phyloP scores from a whole-genome alignment of 2,329 filamentous ascomycete species.

The Domatiomyces globalis region DNA sequence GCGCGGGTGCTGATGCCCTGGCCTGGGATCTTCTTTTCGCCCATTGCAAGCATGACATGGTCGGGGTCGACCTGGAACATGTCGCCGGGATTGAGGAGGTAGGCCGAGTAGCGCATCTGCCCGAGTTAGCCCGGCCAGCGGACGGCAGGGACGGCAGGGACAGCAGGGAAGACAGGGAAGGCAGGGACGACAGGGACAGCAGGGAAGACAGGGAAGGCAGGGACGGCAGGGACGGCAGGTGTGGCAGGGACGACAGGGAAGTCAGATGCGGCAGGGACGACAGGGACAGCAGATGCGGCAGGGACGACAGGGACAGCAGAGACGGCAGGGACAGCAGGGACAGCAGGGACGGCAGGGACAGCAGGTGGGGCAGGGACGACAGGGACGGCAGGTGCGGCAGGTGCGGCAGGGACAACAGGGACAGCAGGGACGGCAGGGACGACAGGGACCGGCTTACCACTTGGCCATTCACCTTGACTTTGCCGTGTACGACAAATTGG shows the following conservation, averaged over 20 bases:
- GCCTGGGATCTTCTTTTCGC: constrained; percentile 44
- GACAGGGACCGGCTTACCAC: constrained; percentile 45
- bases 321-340: background rate
- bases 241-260: background rate
- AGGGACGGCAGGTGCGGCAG: background rate
- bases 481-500: constrained; percentile 85
- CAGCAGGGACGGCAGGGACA: background rate
- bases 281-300: background rate
- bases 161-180: background rate
- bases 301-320: background rate
- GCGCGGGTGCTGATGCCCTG: constrained; percentile 31
- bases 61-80: constrained; percentile 94
- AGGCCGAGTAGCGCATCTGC: constrained; percentile 87
- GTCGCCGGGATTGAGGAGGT: constrained; percentile 90
- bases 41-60: constrained; percentile 76
- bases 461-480: constrained; percentile 91
- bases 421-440: too few species aligned
- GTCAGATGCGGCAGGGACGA: background rate
- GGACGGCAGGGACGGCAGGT: background rate
- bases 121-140: constrained; percentile 6
- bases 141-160: background rate
- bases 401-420: too few species aligned
- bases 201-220: background rate
- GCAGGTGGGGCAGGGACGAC: too few species aligned
- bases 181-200: background rate